These are phyloP conservation scores for Stellera chamaejasme DNA, from an alignment of 345 rosid species.

Conservation along the genomic window DNA sequence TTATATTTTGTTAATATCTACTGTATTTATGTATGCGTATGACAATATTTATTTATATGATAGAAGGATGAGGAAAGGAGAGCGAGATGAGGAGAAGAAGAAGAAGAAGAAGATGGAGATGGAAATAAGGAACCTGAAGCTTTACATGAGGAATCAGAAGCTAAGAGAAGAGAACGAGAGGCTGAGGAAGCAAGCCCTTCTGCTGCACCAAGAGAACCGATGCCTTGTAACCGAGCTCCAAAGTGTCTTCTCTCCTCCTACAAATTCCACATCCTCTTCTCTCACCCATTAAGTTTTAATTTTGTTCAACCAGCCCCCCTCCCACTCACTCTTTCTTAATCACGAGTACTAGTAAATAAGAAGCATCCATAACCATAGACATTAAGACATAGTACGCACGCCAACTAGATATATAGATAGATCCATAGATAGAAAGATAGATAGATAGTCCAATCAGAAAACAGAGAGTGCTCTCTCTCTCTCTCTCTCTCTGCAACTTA, in stretches of 20 bases:
- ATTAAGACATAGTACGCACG: too few relatives aligned
- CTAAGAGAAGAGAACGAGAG: conserved; percentile 63
- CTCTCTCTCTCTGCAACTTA: too few relatives aligned
- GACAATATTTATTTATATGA: background rate
- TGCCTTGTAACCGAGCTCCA: conserved; percentile 45
- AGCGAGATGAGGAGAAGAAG: conserved; percentile 5
- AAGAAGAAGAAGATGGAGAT: conserved; percentile 23
- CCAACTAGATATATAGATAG: too few relatives aligned
- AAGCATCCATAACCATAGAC: too few relatives aligned
- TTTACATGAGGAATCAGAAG: conserved; percentile 57
- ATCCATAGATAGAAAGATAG: too few relatives aligned
- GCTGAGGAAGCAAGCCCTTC: conserved; percentile 50
- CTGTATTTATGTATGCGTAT: background rate
- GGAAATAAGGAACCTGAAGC: conserved; percentile 51
- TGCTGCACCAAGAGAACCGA: conserved; percentile 72
- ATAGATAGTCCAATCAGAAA: too few relatives aligned
- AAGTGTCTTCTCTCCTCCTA: conserved; percentile 17
- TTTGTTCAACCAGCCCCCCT: too few relatives aligned
- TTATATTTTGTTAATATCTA: too few relatives aligned
- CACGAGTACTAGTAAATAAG: too few relatives aligned
- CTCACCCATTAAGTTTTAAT: too few relatives aligned
- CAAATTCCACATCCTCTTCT: background rate
- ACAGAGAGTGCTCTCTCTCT: too few relatives aligned
- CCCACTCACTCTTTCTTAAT: too few relatives aligned
- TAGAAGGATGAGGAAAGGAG: conserved; percentile 19